Percentiles rank a stretch among this genome's conserved stretches.
These are phyloP conservation scores for Knufia petricola DNA, from an alignment of 2,329 filamentous ascomycete genomes.

Conservation along the genomic window DNA sequence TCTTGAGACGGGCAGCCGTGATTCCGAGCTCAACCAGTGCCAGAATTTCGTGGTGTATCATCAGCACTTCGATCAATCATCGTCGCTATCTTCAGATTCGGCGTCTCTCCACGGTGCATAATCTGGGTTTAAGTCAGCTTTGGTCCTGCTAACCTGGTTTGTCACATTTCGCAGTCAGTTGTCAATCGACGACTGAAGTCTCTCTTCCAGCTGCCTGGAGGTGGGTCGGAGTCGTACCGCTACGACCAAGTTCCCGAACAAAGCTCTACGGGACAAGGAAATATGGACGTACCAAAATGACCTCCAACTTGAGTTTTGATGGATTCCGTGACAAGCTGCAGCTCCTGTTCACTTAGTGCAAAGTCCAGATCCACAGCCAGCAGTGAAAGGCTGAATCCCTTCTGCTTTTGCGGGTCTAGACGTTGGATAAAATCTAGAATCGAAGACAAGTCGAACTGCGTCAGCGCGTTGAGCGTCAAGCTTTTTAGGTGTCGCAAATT, in stretches of 20 bases:
- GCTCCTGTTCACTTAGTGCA: constrained; percentile 24
- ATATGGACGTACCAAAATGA: constrained; percentile 15
- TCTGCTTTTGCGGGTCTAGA: constrained; percentile 24
- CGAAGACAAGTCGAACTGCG: constrained; percentile 26
- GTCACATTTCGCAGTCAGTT: no score
- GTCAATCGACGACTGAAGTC: no score
- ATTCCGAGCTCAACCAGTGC: no score
- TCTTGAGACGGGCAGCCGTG: no score
- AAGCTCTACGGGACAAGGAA: background rate
- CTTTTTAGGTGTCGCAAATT: constrained; percentile 23
- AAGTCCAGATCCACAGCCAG: constrained; percentile 22
- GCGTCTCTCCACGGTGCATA: constrained; percentile 21
- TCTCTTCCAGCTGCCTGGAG: no score
- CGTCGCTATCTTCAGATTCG: constrained; percentile 21
- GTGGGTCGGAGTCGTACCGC: no score
- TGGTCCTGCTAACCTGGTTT: background rate
- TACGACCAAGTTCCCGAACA: no score
- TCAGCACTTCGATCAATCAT: constrained; percentile 14
- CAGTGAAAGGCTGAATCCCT: constrained; percentile 26
- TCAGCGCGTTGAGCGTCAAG: constrained; percentile 27
- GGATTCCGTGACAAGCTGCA: constrained; percentile 25
- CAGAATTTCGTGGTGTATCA: no score
- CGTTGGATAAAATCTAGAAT: constrained; percentile 27
- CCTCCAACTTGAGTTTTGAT: constrained; percentile 19
- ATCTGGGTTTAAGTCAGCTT: constrained; percentile 8